Conservation (phyloP, 1,139 yeast species). For the Geotrichum fermentans region DNA sequence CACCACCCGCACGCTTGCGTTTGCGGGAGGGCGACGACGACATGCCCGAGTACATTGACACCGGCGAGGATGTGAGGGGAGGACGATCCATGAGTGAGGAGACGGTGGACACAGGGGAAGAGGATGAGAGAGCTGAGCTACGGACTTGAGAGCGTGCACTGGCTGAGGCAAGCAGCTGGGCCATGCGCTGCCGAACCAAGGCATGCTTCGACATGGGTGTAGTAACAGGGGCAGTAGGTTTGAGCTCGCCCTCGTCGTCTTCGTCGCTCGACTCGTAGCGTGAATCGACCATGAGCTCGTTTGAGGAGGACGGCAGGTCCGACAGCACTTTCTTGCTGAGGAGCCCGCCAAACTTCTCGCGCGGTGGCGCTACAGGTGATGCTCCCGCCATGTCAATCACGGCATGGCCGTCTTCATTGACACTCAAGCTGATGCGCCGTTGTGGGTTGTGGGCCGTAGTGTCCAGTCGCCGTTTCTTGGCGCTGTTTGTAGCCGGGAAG, state of each 20-base stretch:
- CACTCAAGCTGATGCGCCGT: not conserved
- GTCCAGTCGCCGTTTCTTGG: not conserved
- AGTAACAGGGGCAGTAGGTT: not conserved
- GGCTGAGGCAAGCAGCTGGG: not conserved
- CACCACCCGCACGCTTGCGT: not conserved
- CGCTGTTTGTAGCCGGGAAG: not conserved
- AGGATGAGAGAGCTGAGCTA: not conserved
- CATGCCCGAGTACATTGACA: not conserved
- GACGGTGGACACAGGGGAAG: not conserved
- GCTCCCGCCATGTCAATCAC: not conserved
- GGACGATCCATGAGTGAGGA: not conserved
- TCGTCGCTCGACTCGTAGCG: conserved; percentile 10
- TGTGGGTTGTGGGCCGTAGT: not conserved
- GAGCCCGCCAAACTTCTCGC: not conserved
- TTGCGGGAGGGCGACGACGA: not conserved
- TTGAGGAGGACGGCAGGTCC: not conserved
- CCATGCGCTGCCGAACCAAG: not conserved
- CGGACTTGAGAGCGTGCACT: not conserved
- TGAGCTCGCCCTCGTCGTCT: not conserved
- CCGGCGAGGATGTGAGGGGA: not conserved
- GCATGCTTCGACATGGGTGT: not conserved
- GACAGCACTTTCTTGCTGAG: not conserved
- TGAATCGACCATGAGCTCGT: not conserved
- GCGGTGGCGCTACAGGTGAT: not conserved
- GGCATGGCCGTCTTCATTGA: not conserved